Evolutionary conservation across 495 filamentous ascomycete species (phyloP).

Genomic region (Penicillium cosmopolitanum): DNA sequence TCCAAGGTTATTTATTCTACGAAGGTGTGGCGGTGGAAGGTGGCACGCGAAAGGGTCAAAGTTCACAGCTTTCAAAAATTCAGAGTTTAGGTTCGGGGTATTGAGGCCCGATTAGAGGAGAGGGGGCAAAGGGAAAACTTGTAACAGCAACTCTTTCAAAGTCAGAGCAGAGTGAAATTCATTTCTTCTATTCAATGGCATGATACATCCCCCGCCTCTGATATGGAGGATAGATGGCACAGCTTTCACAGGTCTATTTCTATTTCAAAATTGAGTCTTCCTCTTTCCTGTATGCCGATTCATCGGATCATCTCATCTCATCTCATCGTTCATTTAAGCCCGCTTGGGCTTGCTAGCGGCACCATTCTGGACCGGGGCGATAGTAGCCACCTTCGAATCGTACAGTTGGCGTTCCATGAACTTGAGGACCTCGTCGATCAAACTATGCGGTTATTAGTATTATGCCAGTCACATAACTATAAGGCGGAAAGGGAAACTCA

Average conservation of each 20-base stretch:
- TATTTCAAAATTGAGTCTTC: conserved; percentile 11
- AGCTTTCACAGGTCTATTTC: conserved; percentile 13
- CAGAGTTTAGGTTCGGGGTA: too few species aligned
- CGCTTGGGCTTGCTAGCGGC: conserved; percentile 43
- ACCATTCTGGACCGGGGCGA: conserved; percentile 36
- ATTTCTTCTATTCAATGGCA: background rate
- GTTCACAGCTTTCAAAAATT: too few species aligned
- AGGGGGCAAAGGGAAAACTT: too few species aligned
- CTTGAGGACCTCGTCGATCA: conserved; percentile 92
- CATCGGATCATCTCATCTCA: conserved; percentile 25
- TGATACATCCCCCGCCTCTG: background rate
- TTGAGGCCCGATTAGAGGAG: too few species aligned
- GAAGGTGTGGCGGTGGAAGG: too few species aligned
- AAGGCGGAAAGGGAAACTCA: conserved; percentile 53
- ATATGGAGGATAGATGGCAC: background rate
- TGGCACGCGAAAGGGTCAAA: too few species aligned
- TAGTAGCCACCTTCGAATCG: conserved; percentile 26
- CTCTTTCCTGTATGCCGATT: conserved; percentile 9
- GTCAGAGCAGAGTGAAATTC: background rate
- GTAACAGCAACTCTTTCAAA: background rate
- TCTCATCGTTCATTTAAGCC: conserved; percentile 29
- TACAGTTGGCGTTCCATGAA: conserved; percentile 71
- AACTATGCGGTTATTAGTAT: conserved; percentile 43
- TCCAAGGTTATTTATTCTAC: too few species aligned
- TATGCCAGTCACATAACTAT: background rate